Percentiles rank a stretch among this genome's conserved stretches.
These are phyloP conservation scores for Nakaseomyces delphensis DNA, from an alignment of 1,139 yeast species.

Conservation along the genomic window DNA sequence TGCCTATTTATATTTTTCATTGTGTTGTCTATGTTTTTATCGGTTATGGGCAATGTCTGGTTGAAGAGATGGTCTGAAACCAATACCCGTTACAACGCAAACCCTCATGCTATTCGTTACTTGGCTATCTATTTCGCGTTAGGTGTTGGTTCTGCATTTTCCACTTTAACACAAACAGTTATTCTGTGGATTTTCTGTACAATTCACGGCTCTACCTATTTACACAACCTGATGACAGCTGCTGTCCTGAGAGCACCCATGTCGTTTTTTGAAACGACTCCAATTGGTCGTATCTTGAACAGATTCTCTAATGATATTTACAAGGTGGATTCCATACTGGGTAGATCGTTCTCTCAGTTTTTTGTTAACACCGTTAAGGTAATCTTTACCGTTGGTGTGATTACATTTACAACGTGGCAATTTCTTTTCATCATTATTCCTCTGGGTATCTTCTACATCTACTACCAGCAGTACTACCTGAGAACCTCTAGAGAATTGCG, in stretches of 20 bases:
- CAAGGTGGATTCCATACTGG: slow-evolving; percentile 81
- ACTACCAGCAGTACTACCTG: slow-evolving; percentile 83
- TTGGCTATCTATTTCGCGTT: slow-evolving; percentile 67
- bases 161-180: slow-evolving; percentile 57
- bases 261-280: slow-evolving; percentile 96
- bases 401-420: slow-evolving; percentile 82
- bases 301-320: slow-evolving; percentile 91
- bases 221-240: slow-evolving; percentile 72
- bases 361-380: slow-evolving; percentile 67
- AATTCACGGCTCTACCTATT: slow-evolving; percentile 66
- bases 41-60: slow-evolving; percentile 74
- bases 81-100: slow-evolving; percentile 57
- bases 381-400: slow-evolving; percentile 72
- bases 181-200: slow-evolving; percentile 79
- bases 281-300: slow-evolving; percentile 88
- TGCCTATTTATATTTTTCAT: slow-evolving; percentile 44
- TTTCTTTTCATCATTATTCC: slow-evolving; percentile 68
- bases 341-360: slow-evolving; percentile 77
- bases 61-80: slow-evolving; percentile 95
- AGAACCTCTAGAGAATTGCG: slow-evolving; percentile 89
- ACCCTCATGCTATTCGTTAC: slow-evolving; percentile 62
- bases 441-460: slow-evolving; percentile 59
- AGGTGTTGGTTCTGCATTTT: slow-evolving; percentile 59
- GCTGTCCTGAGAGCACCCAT: slow-evolving; percentile 88
- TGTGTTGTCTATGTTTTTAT: slow-evolving; percentile 49